Evolutionary conservation across 192 early-diverging fungal genomes (phyloP), one percentile per base, ranked within the genome.

Genomic region (Fimicolochytrium jonesii): DNA sequence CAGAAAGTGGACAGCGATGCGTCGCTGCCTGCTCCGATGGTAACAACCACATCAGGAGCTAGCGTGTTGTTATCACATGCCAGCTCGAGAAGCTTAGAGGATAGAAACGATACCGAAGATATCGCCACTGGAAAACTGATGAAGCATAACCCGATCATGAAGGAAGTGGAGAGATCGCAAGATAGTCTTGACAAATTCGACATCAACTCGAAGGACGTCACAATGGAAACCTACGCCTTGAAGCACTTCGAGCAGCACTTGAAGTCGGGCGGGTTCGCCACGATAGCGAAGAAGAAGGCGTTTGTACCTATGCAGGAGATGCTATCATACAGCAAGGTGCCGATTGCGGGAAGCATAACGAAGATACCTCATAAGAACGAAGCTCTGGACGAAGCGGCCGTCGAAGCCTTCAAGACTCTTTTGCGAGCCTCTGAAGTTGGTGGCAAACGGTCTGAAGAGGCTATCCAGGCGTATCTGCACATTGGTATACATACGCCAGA

Each of bases 231-330:
- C 4, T 77, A 66, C 42, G 75, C 67, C 9, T 62, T 66, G 48
- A 70, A 68, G 56, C 49, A 77, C 56, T 76, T 77, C 50, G 73
- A 77, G 63, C 46, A 49, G 25, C 69, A 71, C 52, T 39, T 28
- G 28, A 71, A 60, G 37, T 25, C 69, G 13, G n/a, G 15, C 15
- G 58, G 49, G 1, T 60, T 71, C 32, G 62, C 64, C 2, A 71
- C 61, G 20, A 65, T 66, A 1, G 54, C 56, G 15, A 66, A 65
- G 36, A 71, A 66, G 69, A 44, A 20, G 18, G 10, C 37, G 28
- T 20, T 48, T 13, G 33, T 68, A 43, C 66, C 76, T 53, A 35
- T 78, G 28, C 44, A 59, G 11, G 68, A 70, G 41, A 66, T 77
- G 61, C 58, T 78, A 1, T 39, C 46, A 31, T 75, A 70, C 31